Conservation (phyloP, 257 asterid species). For the Avicennia marina region DNA sequence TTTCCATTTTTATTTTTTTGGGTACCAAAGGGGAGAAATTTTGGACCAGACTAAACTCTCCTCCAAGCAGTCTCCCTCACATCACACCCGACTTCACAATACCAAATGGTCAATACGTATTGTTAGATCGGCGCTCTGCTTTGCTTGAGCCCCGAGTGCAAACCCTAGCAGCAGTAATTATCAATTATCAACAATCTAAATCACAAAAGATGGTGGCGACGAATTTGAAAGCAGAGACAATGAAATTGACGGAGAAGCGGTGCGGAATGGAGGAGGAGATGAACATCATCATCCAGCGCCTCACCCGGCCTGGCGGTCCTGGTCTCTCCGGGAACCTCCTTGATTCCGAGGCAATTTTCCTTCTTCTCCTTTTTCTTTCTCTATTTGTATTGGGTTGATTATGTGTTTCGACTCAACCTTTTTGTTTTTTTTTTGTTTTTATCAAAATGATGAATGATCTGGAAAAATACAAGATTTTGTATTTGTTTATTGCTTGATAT, state of each 20-base stretch:
- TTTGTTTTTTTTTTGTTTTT: background rate
- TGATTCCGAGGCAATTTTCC: conserved; percentile 59
- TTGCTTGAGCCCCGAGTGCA: too few species aligned
- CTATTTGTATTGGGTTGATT: background rate
- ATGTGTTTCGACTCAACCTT: background rate
- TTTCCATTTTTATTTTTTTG: too few species aligned
- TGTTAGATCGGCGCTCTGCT: too few species aligned
- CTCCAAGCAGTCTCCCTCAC: too few species aligned
- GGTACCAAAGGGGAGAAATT: too few species aligned
- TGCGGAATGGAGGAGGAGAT: conserved; percentile 64
- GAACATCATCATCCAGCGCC: conserved; percentile 70
- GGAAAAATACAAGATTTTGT: too few species aligned
- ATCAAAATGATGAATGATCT: background rate
- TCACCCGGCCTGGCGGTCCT: conserved; percentile 80
- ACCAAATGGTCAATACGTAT: too few species aligned
- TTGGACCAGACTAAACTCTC: too few species aligned
- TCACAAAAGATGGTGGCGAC: conserved; percentile 68
- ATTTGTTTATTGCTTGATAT: background rate
- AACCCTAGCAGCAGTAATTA: too few species aligned
- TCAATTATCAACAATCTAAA: too few species aligned
- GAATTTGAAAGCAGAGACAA: conserved; percentile 77
- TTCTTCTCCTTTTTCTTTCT: background rate
- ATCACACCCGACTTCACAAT: too few species aligned
- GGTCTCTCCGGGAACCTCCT: conserved; percentile 79
- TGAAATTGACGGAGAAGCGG: conserved; percentile 77